Base-by-base conservation (phyloP, 257 asterid species). In the Fraxinus anomala region DNA sequence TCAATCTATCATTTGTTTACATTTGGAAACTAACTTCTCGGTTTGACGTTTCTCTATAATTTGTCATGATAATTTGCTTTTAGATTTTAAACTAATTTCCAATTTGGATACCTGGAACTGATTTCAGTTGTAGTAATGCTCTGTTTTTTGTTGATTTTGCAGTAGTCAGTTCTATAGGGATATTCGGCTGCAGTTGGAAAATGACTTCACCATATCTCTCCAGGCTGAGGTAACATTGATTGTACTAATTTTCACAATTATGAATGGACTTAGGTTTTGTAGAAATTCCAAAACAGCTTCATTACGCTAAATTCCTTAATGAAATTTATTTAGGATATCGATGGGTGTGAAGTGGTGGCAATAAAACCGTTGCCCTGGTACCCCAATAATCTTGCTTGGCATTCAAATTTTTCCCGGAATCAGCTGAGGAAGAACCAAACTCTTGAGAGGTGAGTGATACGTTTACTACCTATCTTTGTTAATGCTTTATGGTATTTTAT, bases 351-450 rank as follows among this genome's bases (percentile, higher is more conserved):
- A 81, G 88, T 91, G 82, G 96, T 83, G 72, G 92, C 97, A 77
- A 87, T 96, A 68, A 89, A 82, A 79, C 97, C 96, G 42, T 83
- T 96, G 77, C 95, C 93, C 47, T 96, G 99, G 99, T 96, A 96
- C 85, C 99, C 98, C 0, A 91, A 92, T 54, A 91, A 96, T 83
- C 94, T 93, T 42, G 98, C 98, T 85, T 96, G 99, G 98, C 98
- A 96, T 70, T 96, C 99, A 23, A 89, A 90, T 84, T 96, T 87
- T 87, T 96, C 99, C 73, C 82, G 99, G 84, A 93, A 87, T 78
- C 90, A 96, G 84, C 87, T 96, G 86, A 88, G 99, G 75, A 94
- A 94, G 89, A 93, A 91, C 85, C 92, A 89, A 86, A 87, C 86
- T 44, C 97, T 96, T 79, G 94, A 86, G 82, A 90, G 96, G 99